Percentiles rank a stretch among this genome's conserved stretches.
Conservation (phyloP, 805 yeast species). For the Saccharomycopsis guyanensis region DNA sequence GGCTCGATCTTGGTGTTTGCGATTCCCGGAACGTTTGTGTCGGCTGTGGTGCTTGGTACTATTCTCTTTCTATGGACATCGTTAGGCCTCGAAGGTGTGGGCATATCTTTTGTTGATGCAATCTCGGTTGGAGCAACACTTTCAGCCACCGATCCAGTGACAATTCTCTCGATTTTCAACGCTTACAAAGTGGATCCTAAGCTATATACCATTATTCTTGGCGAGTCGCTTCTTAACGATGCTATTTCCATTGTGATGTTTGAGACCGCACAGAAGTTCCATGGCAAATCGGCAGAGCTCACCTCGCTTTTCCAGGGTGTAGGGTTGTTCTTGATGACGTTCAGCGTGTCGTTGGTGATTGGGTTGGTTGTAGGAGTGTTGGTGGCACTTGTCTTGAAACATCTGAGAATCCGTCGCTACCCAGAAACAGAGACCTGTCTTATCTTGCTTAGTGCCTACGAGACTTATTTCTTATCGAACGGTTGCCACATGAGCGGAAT, state of each 20-base stretch:
- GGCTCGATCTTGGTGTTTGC: conserved; percentile 91
- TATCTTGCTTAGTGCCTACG: conserved; percentile 85
- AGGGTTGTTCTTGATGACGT: conserved; percentile 87
- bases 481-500: conserved; percentile 99
- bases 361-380: conserved; percentile 84
- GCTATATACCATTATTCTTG: conserved; percentile 92
- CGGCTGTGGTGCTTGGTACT: conserved; percentile 85
- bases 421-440: conserved; percentile 97
- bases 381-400: conserved; percentile 85
- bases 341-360: conserved; percentile 81
- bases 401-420: conserved; percentile 84
- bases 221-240: conserved; percentile 91
- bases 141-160: conserved; percentile 98
- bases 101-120: conserved; percentile 93
- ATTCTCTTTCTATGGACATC: conserved; percentile 86
- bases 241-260: conserved; percentile 99
- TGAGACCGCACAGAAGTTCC: conserved; percentile 95
- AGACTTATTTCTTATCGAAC: conserved; percentile 93
- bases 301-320: conserved; percentile 87
- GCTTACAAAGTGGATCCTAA: conserved; percentile 98
- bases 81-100: conserved; percentile 80
- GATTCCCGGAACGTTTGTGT: conserved; percentile 91
- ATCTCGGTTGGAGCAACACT: conserved; percentile 95
- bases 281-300: conserved; percentile 71
- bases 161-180: conserved; percentile 90